Evolutionary conservation across 2,329 filamentous ascomycete genomes (phyloP).

Genomic region (Xylariaceae sp.): DNA sequence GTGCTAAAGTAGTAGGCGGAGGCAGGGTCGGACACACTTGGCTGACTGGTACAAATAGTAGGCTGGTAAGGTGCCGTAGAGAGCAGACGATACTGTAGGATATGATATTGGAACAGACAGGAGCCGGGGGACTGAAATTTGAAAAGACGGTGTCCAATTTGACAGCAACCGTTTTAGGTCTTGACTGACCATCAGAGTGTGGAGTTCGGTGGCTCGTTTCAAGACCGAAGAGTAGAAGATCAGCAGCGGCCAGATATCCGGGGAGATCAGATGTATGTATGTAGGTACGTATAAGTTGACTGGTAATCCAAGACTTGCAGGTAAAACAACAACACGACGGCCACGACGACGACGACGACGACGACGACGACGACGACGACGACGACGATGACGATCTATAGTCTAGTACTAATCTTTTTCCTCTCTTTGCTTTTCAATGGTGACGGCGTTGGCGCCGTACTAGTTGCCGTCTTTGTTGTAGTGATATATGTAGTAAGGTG

Average conservation of each 20-base stretch:
- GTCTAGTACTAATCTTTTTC: neutral
- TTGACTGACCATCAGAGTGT: slow-evolving; percentile 39
- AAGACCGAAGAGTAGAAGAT: slow-evolving; percentile 42
- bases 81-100: slow-evolving; percentile 29
- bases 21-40: slow-evolving; percentile 45
- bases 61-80: slow-evolving; percentile 23
- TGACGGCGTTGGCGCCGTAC: neutral
- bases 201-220: slow-evolving; percentile 42
- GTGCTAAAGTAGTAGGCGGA: slow-evolving; percentile 49
- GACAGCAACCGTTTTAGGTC: slow-evolving; percentile 40
- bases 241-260: slow-evolving; percentile 39
- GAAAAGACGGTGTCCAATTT: slow-evolving; percentile 40
- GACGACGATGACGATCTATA: slow-evolving; percentile 21
- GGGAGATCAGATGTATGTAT: slow-evolving; percentile 34
- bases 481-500: neutral
- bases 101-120: slow-evolving; percentile 33
- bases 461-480: neutral
- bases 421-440: slow-evolving; percentile 4
- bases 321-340: slow-evolving; percentile 10
- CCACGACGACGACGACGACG: too few relatives aligned
- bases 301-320: slow-evolving; percentile 25
- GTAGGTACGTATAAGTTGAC: slow-evolving; percentile 28
- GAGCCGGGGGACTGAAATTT: slow-evolving; percentile 35
- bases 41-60: too few relatives aligned
- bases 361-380: too few relatives aligned